Evolutionary conservation across 257 asterid species (phyloP).

Genomic region (Phtheirospermum japonicum): DNA sequence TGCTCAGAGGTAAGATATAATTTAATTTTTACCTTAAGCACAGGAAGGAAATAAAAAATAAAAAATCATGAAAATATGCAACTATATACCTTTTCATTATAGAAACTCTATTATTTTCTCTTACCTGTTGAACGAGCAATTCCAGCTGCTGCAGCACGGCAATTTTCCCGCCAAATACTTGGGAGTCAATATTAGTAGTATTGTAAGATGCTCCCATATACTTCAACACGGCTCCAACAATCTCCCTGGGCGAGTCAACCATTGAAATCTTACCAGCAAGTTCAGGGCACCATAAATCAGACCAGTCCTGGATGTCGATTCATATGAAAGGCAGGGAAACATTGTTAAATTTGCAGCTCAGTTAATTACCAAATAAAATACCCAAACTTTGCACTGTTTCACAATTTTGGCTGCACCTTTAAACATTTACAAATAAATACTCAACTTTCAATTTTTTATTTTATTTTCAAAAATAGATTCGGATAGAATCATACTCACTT

Average conservation of each 20-base stretch:
- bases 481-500: no score
- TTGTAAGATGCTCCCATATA: slow-evolving; percentile 90
- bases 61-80: no score
- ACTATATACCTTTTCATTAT: no score
- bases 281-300: slow-evolving; percentile 94
- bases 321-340: slow-evolving; percentile 14
- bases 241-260: slow-evolving; percentile 91
- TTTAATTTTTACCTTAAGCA: no score
- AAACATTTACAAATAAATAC: not conserved
- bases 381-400: not conserved
- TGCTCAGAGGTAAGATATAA: no score
- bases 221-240: slow-evolving; percentile 83
- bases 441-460: not conserved
- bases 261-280: slow-evolving; percentile 87
- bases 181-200: slow-evolving; percentile 58
- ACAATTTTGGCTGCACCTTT: not conserved
- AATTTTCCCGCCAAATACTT: slow-evolving; percentile 72
- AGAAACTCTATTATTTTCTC: not conserved
- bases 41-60: no score
- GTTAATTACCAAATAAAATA: not conserved
- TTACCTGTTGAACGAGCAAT: slow-evolving; percentile 71
- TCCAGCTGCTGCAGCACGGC: slow-evolving; percentile 71
- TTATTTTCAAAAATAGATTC: no score
- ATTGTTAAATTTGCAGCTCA: not conserved
- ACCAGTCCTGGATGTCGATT: slow-evolving; percentile 75